A percentile compares a stretch with the other conserved stretches of the same genome.
Conservation (phyloP, 345 rosid genomes). For the Clausena lansium region DNA sequence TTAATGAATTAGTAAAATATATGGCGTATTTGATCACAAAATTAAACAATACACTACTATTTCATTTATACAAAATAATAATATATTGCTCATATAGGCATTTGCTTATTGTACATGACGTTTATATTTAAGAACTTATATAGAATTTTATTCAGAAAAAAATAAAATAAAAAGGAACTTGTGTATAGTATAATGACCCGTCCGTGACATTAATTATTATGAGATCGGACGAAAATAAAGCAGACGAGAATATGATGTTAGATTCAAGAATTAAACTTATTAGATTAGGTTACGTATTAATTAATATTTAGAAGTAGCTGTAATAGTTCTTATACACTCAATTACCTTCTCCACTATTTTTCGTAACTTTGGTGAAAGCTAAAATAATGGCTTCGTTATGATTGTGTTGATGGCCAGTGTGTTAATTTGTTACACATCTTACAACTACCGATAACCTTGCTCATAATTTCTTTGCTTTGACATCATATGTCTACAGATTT, state of each 20-base stretch:
- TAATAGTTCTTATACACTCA: neutral
- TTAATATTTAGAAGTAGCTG: neutral
- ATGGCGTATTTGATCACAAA: no score
- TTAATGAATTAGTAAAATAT: no score
- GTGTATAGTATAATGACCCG: neutral
- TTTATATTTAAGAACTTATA: no score
- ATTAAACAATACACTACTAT: neutral
- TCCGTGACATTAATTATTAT: neutral
- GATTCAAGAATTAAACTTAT: no score
- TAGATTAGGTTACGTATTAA: neutral
- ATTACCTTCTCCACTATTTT: neutral
- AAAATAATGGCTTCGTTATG: neutral
- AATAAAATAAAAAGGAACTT: no score
- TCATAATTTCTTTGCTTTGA: neutral
- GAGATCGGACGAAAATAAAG: neutral
- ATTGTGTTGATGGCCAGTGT: neutral
- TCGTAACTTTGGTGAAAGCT: neutral
- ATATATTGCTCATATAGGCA: no score
- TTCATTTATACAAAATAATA: no score
- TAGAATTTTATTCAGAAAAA: no score
- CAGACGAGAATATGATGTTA: neutral
- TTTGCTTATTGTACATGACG: neutral
- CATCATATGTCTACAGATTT: neutral
- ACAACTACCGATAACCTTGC: neutral
- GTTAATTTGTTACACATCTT: neutral